Evolutionary conservation across 1,284 basidiomycete genomes (phyloP), one percentile per base, ranked within the genome.

Genomic region (Exobasidium rhododendri): DNA sequence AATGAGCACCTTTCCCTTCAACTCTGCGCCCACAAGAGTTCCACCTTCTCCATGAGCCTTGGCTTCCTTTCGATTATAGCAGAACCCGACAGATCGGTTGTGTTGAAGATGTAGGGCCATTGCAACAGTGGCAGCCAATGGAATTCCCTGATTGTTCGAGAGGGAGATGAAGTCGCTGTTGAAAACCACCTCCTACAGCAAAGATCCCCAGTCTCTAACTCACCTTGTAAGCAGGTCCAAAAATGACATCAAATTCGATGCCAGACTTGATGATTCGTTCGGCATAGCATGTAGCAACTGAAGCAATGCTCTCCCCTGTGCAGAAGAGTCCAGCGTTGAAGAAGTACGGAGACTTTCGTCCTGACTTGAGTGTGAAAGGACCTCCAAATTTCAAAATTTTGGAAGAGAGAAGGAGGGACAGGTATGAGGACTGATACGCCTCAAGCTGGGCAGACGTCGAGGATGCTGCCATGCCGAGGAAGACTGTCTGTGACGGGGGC

Each of bases 1-100:
- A 52, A 97, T 85, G 11, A 79, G 56, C 1, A 97, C 90, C 35
- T 84, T 84, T 22, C 90, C 91, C 58, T 85, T 83, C 24, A 97
- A 84, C 1, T 89, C 83, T 0, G 89, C 88, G 24, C 94, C 96
- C 64, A 98, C 92, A 73, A 97, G 86, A 47, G 85, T 84, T 0
- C 94, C 96, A n/a, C 96, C 94, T 81, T 98, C 94, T 5, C 94
- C 94, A 76, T 98, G 94, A 65, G 90, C 89, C 82, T 98, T 98
- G 50, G 85, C 88, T 81, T 98, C 96, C 82, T 98, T 98, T 46
- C 94, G 85, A 80, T 97, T 94, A 78, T 94, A 97, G 35, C 89
- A 89, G 73, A 91, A 91, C 0, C 89, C 89, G 30, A 93, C 86
- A 51, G 87, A 83, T 53, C 87, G 83, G 2, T 83, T 82, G 74